phyloP scores from a whole-genome alignment of 768 basidiomycete genomes.

The Chiua virens region DNA sequence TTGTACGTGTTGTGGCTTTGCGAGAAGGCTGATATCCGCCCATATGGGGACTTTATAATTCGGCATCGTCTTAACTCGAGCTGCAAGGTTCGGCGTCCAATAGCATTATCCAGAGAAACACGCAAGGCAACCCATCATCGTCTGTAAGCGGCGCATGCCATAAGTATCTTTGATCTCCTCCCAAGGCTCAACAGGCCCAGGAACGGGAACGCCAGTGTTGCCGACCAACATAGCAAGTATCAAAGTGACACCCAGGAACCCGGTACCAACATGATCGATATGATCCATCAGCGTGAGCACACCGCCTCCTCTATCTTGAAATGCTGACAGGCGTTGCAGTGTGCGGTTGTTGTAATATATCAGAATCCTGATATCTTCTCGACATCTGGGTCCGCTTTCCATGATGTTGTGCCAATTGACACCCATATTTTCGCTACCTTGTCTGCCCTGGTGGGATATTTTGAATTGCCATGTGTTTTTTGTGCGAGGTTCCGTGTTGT shows the following conservation, averaged over 20 bases:
- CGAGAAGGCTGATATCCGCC: background rate
- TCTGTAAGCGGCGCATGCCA: background rate
- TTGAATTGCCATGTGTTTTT: too few relatives aligned
- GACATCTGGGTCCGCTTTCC: too few relatives aligned
- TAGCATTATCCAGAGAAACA: background rate
- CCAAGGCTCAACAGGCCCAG: slow-evolving; percentile 37
- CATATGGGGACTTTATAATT: slow-evolving; percentile 5
- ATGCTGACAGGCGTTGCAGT: slow-evolving; percentile 63
- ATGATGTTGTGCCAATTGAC: too few relatives aligned
- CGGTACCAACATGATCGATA: slow-evolving; percentile 48
- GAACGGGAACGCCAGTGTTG: slow-evolving; percentile 40
- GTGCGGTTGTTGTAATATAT: slow-evolving; percentile 46
- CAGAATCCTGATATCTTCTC: too few relatives aligned
- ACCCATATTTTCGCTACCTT: too few relatives aligned
- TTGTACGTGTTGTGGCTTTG: background rate
- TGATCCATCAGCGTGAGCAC: slow-evolving; percentile 37
- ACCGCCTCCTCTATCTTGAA: slow-evolving; percentile 56
- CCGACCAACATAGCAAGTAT: slow-evolving; percentile 42
- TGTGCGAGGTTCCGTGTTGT: too few relatives aligned
- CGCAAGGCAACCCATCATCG: slow-evolving; percentile 19
- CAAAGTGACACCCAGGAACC: slow-evolving; percentile 63
- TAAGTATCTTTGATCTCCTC: slow-evolving; percentile 12
- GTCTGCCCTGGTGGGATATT: too few relatives aligned
- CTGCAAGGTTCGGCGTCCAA: slow-evolving; percentile 13
- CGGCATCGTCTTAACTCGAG: slow-evolving; percentile 18